Percentiles rank a stretch among this genome's conserved stretches.
Evolutionary conservation across 345 rosid genomes (phyloP).

Genomic region (Geranium brycei): DNA sequence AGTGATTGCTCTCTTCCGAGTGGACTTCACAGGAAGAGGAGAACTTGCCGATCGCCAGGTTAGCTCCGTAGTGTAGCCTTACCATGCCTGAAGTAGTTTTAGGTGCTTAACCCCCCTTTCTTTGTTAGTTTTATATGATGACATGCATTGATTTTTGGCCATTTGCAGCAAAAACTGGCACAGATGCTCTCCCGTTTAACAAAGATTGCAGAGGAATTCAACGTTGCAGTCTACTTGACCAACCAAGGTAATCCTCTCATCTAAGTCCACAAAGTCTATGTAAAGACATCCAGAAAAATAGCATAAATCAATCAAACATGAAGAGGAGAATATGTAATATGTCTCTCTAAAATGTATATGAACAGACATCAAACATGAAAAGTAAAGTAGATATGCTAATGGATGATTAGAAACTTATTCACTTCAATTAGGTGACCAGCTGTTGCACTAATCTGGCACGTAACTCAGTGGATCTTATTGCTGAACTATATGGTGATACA

Average conservation of each 20-base stretch:
- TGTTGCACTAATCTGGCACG: neutral
- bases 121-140: neutral
- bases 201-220: conserved; percentile 89
- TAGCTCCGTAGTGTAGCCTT: conserved; percentile 5
- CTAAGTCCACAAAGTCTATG: neutral
- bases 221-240: conserved; percentile 84
- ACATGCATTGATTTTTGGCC: neutral
- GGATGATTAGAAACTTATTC: neutral
- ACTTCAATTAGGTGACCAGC: neutral
- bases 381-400: too few species aligned
- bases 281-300: too few species aligned
- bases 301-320: too few species aligned
- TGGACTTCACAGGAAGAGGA: conserved; percentile 83
- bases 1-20: conserved; percentile 70
- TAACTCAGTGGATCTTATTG: neutral
- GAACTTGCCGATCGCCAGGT: conserved; percentile 91
- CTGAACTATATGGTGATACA: neutral
- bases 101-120: neutral
- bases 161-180: conserved; percentile 79
- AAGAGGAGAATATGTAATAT: too few species aligned
- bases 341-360: too few species aligned
- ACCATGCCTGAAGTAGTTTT: neutral
- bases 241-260: conserved; percentile 49
- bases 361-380: too few species aligned
- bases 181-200: conserved; percentile 76